Conservation (phyloP, 116 monocot species). For the Dioscorea cayenensis region DNA sequence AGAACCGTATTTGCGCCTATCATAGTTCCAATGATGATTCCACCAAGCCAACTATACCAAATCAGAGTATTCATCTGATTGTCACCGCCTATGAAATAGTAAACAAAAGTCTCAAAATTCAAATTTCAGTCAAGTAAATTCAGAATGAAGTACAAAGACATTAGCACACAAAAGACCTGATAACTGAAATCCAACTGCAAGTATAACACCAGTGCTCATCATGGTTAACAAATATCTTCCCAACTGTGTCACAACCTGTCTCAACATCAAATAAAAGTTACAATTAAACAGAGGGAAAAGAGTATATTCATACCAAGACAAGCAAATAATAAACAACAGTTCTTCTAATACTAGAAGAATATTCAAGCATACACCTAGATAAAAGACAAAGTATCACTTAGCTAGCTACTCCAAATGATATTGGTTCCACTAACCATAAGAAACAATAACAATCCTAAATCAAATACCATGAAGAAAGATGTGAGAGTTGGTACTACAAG, state of each 20-base stretch:
- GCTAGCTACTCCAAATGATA: neutral
- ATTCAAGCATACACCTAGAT: no score
- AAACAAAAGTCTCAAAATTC: neutral
- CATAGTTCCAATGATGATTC: conserved; percentile 93
- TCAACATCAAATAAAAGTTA: neutral
- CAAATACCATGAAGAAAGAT: no score
- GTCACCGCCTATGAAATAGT: conserved; percentile 55
- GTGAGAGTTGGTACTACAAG: no score
- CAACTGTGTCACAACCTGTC: conserved; percentile 57
- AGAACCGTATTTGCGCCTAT: conserved; percentile 87
- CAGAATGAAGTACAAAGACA: neutral
- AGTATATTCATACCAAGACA: no score
- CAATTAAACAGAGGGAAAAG: no score
- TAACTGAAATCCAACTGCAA: conserved; percentile 83
- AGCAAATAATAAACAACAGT: no score
- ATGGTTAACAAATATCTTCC: conserved; percentile 90
- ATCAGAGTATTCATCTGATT: conserved; percentile 82
- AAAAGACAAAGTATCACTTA: neutral
- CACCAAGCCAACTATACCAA: conserved; percentile 99
- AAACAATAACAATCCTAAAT: no score
- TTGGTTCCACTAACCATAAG: no score
- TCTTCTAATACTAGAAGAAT: no score
- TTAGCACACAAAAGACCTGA: conserved; percentile 45
- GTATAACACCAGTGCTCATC: conserved; percentile 93
- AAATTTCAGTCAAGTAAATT: neutral